Evolutionary conservation across 2,329 filamentous ascomycete genomes (phyloP), one percentile per base, ranked within the genome.

Genomic region (Colletotrichum cuscutae): DNA sequence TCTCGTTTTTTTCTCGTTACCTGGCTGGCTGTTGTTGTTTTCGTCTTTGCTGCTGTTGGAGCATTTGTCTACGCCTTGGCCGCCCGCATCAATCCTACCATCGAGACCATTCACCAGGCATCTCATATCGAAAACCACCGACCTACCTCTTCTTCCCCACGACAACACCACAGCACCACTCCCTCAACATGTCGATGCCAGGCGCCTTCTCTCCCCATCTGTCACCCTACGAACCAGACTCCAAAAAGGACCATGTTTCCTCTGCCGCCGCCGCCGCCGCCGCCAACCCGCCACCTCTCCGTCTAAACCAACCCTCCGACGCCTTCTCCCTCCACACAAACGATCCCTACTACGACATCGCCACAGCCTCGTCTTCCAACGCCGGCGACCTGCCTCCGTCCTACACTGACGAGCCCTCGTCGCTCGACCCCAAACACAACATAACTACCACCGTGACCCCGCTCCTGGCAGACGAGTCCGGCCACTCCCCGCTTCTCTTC

Each of bases 351-450:
- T 80, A 80, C 53, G 83, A 82, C 58, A 83, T 84, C 68, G 76
- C 79, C 0, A 77, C 81, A 35, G 80, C 83, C 49, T 76, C 82
- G 58, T 74, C 77, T 15, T 75, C 82, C 53, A 73, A 76, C 13
- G 74, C 76, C 60, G 81, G 85, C 70, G 84, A 87, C 72, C 80
- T 87, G 2, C 86, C 86, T 9, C 86, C 86, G 1, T 82, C 85
- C 30, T 88, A 88, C 74, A 78, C 78, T 72, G 82, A 85, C 57
- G 82, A 86, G 52, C 77, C 80, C 15, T 70, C 78, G 6, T 71
- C 68, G 13, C 5, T 12, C 35, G 11, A 32, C 22, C 46, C 53
- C 3, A 12, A 15, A 9, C 63, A 53, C 42, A 30, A 56, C 11
- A 22, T 58, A 5, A 75, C 52, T 56, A 73, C 19, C 59, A 60